Evolutionary conservation across 2,329 filamentous ascomycete species (phyloP).

Genomic region (Gliomastix tumulicola): DNA sequence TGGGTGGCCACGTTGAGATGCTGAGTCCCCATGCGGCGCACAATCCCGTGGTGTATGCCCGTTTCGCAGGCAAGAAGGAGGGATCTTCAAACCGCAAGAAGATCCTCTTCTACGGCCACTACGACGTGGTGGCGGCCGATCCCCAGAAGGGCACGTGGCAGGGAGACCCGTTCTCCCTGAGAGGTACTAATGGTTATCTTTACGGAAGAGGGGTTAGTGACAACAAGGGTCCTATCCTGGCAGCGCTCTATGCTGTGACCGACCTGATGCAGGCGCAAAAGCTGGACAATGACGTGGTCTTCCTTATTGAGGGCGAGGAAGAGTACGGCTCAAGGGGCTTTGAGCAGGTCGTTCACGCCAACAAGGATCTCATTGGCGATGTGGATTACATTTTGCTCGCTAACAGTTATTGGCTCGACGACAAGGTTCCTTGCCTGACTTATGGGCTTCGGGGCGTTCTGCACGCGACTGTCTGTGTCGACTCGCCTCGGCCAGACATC

Average conservation of each 20-base stretch:
- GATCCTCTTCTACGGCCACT: conserved; percentile 95
- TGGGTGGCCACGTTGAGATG: conserved; percentile 85
- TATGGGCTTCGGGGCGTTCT: conserved; percentile 92
- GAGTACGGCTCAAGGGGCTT: conserved; percentile 92
- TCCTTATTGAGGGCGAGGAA: conserved; percentile 94
- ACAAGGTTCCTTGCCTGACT: conserved; percentile 89
- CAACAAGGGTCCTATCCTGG: conserved; percentile 94
- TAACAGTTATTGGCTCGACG: conserved; percentile 98
- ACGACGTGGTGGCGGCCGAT: conserved; percentile 91
- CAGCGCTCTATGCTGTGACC: conserved; percentile 87
- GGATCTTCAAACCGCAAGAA: conserved; percentile 66
- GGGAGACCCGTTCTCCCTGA: conserved; percentile 82
- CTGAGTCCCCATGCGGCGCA: conserved; percentile 72
- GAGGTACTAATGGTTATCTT: conserved; percentile 83
- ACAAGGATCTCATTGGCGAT: conserved; percentile 79
- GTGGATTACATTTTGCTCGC: conserved; percentile 93
- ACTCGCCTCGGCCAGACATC: conserved; percentile 79
- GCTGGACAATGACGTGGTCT: conserved; percentile 82
- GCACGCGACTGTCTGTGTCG: conserved; percentile 83
- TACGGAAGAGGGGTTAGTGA: conserved; percentile 96
- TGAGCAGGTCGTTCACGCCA: conserved; percentile 68
- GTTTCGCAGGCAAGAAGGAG: conserved; percentile 70
- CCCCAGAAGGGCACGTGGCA: conserved; percentile 77
- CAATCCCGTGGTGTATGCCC: conserved; percentile 90
- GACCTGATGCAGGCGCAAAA: conserved; percentile 80